A percentile compares a stretch with the other conserved stretches of the same genome.
phyloP scores from a whole-genome alignment of 345 rosid genomes.

The thale cress (Arabidopsis thaliana) region DNA sequence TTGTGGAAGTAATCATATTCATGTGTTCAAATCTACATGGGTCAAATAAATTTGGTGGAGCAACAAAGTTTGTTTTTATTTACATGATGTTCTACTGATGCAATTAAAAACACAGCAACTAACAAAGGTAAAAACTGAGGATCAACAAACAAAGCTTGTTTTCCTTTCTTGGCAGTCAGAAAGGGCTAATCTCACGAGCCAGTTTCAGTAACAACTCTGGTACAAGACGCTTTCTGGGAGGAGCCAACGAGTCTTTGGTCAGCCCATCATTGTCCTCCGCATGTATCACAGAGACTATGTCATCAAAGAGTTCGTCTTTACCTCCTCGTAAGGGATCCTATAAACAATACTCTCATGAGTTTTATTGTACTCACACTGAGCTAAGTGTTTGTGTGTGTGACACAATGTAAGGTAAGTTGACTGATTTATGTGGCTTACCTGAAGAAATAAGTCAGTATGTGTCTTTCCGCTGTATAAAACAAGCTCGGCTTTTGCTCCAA shows the following conservation, averaged over 20 bases:
- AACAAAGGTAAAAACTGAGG: not conserved
- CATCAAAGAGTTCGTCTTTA: slow-evolving; percentile 77
- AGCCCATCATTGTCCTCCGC: slow-evolving; percentile 67
- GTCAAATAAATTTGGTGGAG: slow-evolving; percentile 3
- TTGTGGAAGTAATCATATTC: slow-evolving; percentile 21
- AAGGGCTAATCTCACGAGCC: slow-evolving; percentile 85
- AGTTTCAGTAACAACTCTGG: slow-evolving; percentile 73
- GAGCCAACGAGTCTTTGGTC: slow-evolving; percentile 65
- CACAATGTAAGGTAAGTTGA: not conserved
- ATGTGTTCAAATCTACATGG: slow-evolving; percentile 23
- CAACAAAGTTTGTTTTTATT: not conserved
- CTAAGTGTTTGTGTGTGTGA: not conserved
- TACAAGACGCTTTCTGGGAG: slow-evolving; percentile 83
- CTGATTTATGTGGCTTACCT: slow-evolving; percentile 53
- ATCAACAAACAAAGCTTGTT: slow-evolving; percentile 10
- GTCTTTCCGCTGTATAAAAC: slow-evolving; percentile 79
- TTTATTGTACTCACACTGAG: slow-evolving; percentile 10
- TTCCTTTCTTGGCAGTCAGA: slow-evolving; percentile 44
- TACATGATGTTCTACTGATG: not conserved
- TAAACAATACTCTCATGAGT: slow-evolving; percentile 6
- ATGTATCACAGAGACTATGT: slow-evolving; percentile 72
- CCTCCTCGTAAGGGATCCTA: slow-evolving; percentile 99
- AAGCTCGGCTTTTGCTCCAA: slow-evolving; percentile 68
- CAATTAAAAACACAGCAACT: slow-evolving; percentile 9
- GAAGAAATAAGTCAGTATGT: slow-evolving; percentile 94